Conservation (phyloP, 2,329 filamentous ascomycete species). For the Bimuria novae-zelandiae region DNA sequence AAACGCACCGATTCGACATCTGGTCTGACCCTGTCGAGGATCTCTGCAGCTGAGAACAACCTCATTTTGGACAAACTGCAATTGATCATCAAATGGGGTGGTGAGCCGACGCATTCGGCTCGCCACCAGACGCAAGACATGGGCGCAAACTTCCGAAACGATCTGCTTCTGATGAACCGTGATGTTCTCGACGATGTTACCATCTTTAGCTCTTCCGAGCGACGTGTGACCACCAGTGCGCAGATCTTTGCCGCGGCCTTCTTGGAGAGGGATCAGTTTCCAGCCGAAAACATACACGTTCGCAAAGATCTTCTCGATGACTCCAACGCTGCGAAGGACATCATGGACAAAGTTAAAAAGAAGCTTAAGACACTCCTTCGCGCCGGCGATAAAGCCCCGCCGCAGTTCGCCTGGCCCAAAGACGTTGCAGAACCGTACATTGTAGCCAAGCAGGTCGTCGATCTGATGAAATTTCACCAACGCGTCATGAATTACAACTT, state of each 20-base stretch:
- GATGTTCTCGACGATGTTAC: constrained; percentile 91
- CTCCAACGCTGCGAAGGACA: constrained; percentile 97
- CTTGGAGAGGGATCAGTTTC: constrained; percentile 81
- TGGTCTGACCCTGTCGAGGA: constrained; percentile 88
- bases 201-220: constrained; percentile 94
- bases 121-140: constrained; percentile 95
- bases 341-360: constrained; percentile 99
- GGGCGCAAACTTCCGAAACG: constrained; percentile 93
- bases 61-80: constrained; percentile 94
- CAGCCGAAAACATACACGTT: constrained; percentile 83
- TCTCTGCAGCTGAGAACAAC: constrained; percentile 90
- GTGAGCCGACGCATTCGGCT: constrained; percentile 95
- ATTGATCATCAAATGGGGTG: constrained; percentile 98
- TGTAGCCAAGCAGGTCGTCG: constrained; percentile 88
- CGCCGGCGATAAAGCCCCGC: constrained; percentile 88
- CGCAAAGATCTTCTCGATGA: constrained; percentile 95
- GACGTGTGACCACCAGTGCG: constrained; percentile 91
- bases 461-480: constrained; percentile 97
- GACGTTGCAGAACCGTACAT: constrained; percentile 94
- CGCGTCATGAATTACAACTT: constrained; percentile 96
- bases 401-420: constrained; percentile 96
- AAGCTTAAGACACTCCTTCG: constrained; percentile 92
- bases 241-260: constrained; percentile 96
- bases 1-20: constrained; percentile 77
- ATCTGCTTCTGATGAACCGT: constrained; percentile 88